Evolutionary conservation across 2,329 filamentous ascomycete species (phyloP).

Genomic region (Fusarium sp.): DNA sequence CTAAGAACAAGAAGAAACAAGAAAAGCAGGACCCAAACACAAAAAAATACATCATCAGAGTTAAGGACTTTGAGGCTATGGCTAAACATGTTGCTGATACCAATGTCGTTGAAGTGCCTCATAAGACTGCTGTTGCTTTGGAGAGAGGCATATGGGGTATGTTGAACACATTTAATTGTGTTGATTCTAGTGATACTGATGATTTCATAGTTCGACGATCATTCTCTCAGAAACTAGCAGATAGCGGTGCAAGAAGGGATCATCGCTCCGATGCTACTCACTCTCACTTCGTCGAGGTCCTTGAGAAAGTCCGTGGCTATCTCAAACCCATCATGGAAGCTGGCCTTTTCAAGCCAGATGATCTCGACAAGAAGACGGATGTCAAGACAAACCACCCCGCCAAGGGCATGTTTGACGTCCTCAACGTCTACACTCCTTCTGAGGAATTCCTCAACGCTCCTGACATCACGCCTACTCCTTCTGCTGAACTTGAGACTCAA

Average conservation of each 20-base stretch:
- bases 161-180: not conserved
- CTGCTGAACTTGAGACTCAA: not conserved
- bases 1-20: not conserved
- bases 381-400: not conserved
- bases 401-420: conserved; percentile 17
- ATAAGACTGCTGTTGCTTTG: conserved; percentile 10
- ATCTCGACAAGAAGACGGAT: not conserved
- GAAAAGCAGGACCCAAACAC: not conserved
- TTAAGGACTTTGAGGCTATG: conserved; percentile 32
- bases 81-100: conserved; percentile 17
- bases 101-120: conserved; percentile 16
- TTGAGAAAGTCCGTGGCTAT: conserved; percentile 27
- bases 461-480: not conserved
- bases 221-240: conserved; percentile 14
- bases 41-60: conserved; percentile 11
- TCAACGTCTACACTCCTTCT: conserved; percentile 28
- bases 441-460: conserved; percentile 28
- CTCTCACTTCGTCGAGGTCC: conserved; percentile 28
- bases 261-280: conserved; percentile 10
- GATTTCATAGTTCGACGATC: conserved; percentile 5
- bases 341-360: not conserved
- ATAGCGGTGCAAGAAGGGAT: not conserved
- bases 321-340: conserved; percentile 26
- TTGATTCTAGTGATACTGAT: not conserved
- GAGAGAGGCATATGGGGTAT: conserved; percentile 27